phyloP scores from a whole-genome alignment of 2,329 filamentous ascomycete genomes.

The Cordyceps tenuipes region DNA sequence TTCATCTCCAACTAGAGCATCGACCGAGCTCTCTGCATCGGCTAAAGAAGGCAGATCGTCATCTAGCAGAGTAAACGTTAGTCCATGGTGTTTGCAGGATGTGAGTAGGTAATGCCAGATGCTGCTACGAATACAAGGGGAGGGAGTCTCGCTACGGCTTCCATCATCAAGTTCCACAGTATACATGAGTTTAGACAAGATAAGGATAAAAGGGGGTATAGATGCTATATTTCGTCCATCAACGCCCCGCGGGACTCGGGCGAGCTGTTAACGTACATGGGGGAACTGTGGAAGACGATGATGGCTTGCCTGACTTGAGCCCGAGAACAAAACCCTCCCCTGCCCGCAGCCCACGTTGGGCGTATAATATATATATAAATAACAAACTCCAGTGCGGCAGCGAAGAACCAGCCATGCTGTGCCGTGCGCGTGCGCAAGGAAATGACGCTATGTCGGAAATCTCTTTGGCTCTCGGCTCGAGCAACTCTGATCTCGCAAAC shows the following conservation, averaged over 20 bases:
- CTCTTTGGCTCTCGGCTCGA: slow-evolving; percentile 18
- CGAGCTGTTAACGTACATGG: slow-evolving; percentile 58
- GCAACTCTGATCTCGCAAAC: slow-evolving; percentile 22
- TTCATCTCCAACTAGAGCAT: slow-evolving; percentile 58
- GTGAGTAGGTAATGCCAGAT: slow-evolving; percentile 19
- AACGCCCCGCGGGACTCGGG: slow-evolving; percentile 25
- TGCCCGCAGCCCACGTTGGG: slow-evolving; percentile 20
- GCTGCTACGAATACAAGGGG: slow-evolving; percentile 34
- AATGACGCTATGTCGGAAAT: slow-evolving; percentile 21
- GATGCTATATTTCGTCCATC: slow-evolving; percentile 35
- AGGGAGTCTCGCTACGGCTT: slow-evolving; percentile 40
- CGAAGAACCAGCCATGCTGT: slow-evolving; percentile 5
- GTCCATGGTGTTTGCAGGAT: slow-evolving; percentile 22
- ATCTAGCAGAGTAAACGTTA: slow-evolving; percentile 44
- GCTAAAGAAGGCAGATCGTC: slow-evolving; percentile 54
- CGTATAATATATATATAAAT: slow-evolving; percentile 14
- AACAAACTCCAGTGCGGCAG: neutral
- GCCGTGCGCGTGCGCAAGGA: slow-evolving; percentile 19
- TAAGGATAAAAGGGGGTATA: slow-evolving; percentile 28
- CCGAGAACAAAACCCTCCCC: slow-evolving; percentile 5
- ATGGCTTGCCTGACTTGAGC: slow-evolving; percentile 55
- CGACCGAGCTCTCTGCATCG: slow-evolving; percentile 55
- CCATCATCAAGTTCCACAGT: slow-evolving; percentile 55
- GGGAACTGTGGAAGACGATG: slow-evolving; percentile 57
- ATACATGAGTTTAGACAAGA: slow-evolving; percentile 22